Evolutionary conservation across 345 rosid species (phyloP).

Genomic region (Melastoma malabathricum): DNA sequence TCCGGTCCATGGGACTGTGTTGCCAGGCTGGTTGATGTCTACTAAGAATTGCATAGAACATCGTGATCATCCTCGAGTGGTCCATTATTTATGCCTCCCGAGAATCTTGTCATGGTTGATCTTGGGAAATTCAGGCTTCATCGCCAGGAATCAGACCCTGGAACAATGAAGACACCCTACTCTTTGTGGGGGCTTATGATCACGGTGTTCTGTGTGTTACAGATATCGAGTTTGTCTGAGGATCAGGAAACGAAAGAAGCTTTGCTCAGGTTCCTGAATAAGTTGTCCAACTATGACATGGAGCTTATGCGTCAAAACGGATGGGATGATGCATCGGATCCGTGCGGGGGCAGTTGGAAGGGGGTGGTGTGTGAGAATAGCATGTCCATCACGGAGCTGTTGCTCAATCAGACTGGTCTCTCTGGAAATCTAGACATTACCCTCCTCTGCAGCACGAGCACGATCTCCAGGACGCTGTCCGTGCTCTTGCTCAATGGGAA

Average conservation of each 20-base stretch:
- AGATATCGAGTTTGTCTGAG: too few relatives aligned
- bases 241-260: constrained; percentile 2
- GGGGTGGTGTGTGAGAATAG: constrained; percentile 17
- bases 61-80: too few relatives aligned
- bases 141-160: too few relatives aligned
- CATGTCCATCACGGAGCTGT: constrained; percentile 14
- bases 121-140: too few relatives aligned
- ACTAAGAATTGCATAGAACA: too few relatives aligned
- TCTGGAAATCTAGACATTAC: constrained; percentile 28
- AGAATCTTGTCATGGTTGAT: too few relatives aligned
- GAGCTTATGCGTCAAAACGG: not conserved
- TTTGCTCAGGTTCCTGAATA: constrained; percentile 8
- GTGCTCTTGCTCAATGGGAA: constrained; percentile 19
- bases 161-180: too few relatives aligned
- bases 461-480: constrained; percentile 23
- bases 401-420: constrained; percentile 17
- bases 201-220: too few relatives aligned
- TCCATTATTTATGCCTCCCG: too few relatives aligned
- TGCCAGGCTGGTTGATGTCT: too few relatives aligned
- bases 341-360: constrained; percentile 26
- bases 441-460: constrained; percentile 21
- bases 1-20: too few relatives aligned
- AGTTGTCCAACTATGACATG: constrained; percentile 2
- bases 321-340: constrained; percentile 30
- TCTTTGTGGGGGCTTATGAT: too few relatives aligned